A percentile compares a stretch with the other conserved stretches of the same genome.
phyloP scores from a whole-genome alignment of 2,329 filamentous ascomycete genomes.

The Colletotrichum cordylinicola region DNA sequence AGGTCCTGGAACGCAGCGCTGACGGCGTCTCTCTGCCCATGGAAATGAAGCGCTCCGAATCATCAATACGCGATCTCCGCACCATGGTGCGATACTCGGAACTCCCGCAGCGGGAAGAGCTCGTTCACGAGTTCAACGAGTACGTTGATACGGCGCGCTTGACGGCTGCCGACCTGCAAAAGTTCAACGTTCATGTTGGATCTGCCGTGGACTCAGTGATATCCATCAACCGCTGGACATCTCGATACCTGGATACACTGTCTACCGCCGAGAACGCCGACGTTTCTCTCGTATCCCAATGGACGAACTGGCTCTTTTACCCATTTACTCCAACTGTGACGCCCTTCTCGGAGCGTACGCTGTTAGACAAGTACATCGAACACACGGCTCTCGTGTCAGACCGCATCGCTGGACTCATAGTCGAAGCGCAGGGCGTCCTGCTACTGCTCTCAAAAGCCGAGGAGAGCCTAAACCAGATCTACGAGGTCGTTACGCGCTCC shows the following conservation, averaged over 20 bases:
- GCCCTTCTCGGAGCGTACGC: slow-evolving; percentile 63
- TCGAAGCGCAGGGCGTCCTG: slow-evolving; percentile 73
- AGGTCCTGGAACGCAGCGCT: slow-evolving; percentile 72
- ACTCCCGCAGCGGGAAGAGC: slow-evolving; percentile 70
- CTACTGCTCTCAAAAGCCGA: slow-evolving; percentile 71
- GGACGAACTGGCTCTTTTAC: slow-evolving; percentile 54
- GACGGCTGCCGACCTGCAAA: slow-evolving; percentile 70
- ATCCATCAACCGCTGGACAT: slow-evolving; percentile 77
- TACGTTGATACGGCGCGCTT: slow-evolving; percentile 74
- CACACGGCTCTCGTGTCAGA: slow-evolving; percentile 75
- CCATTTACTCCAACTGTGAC: slow-evolving; percentile 64
- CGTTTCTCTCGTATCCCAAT: slow-evolving; percentile 43
- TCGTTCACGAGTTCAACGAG: slow-evolving; percentile 76
- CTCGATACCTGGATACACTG: slow-evolving; percentile 71
- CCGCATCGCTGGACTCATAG: slow-evolving; percentile 71
- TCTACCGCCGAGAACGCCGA: slow-evolving; percentile 34
- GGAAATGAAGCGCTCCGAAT: slow-evolving; percentile 81
- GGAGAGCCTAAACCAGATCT: slow-evolving; percentile 71
- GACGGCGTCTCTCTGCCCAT: slow-evolving; percentile 72
- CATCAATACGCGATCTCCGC: slow-evolving; percentile 75
- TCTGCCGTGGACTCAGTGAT: slow-evolving; percentile 77
- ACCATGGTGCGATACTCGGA: slow-evolving; percentile 75
- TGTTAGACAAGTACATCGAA: slow-evolving; percentile 77
- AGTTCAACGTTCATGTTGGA: slow-evolving; percentile 79
- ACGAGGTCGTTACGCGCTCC: slow-evolving; percentile 71